Conservation (phyloP, 768 basidiomycete genomes). For the Hygrophoropsis aurantiaca region DNA sequence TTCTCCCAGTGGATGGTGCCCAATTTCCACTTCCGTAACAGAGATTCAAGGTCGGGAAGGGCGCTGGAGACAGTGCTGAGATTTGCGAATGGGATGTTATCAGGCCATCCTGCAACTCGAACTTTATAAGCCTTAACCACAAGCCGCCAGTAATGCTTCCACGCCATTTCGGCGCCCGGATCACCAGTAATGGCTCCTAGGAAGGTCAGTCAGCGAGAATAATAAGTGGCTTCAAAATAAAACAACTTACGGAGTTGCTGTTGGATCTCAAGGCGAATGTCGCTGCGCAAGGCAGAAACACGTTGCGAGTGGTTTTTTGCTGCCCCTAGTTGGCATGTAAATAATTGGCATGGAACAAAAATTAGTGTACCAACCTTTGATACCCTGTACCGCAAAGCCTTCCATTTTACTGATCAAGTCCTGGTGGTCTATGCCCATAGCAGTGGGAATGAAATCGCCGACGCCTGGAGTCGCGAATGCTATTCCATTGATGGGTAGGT, state of each 20-base stretch:
- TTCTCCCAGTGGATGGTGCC: conserved; percentile 3
- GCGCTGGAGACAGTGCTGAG: conserved; percentile 6
- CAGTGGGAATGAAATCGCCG: conserved; percentile 3
- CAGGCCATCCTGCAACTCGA: conserved; percentile 3
- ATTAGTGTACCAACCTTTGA: conserved; percentile 1
- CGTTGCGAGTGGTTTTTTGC: background rate
- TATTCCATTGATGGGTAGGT: conserved; percentile 5
- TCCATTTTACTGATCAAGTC: conserved; percentile 12
- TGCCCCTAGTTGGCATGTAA: background rate
- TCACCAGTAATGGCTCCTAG: background rate
- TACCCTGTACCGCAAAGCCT: conserved; percentile 11
- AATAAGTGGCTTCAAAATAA: background rate
- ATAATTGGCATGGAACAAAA: background rate
- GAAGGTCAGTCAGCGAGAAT: too few species aligned
- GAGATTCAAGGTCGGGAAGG: conserved; percentile 5
- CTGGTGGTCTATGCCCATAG: conserved; percentile 5
- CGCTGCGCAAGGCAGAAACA: background rate
- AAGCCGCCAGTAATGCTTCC: background rate
- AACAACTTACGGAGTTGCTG: background rate
- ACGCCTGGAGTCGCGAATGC: conserved; percentile 2
- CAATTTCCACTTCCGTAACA: conserved; percentile 3
- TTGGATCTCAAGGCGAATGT: background rate
- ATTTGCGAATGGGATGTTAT: conserved; percentile 3
- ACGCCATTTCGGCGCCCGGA: background rate
- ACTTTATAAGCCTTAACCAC: conserved; percentile 16